Base-by-base conservation (phyloP, 352 stramenopile genomes). In the Pythium oligandrum region DNA sequence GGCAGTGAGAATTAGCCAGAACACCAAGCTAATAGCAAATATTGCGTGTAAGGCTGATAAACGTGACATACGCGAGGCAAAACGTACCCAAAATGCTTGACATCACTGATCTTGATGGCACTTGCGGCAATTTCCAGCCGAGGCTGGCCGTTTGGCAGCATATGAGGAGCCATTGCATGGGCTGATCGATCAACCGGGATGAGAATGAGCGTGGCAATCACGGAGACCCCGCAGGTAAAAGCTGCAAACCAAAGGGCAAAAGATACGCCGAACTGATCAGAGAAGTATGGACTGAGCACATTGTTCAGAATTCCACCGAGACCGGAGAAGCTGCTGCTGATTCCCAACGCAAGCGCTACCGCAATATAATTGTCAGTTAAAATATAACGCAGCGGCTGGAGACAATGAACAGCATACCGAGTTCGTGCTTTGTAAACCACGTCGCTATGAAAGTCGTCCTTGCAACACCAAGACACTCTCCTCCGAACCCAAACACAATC, bases 231-330 rank as follows among this genome's bases (percentile, higher is more conserved):
- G 35, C 78, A 88, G 3, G 90, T 61, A 6, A 76, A 32, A 2
- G 69, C 68, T 11, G 75, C 78, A 30, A 95, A 51, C 70, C 77
- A 95, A 2, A 96, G 70, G 7, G 87, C 68, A n/a, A 59, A 63
- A 7, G 67, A 69, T 6, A 89, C 68, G 5, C 66, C 57, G 40
- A 73, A 78, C 48, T 47, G 43, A 32, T 87, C 61, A 3, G 86
- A 85, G 12, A 96, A 63, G n/a, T 66, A 71, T 4, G 81, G 76
- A 55, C 70, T 89, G 4, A 88, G 39, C 8, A 81, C 47, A 54
- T 90, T 86, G 65, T 96, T 96, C 43, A 92, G 61, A 32, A 95
- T 88, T 47, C 63, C 83, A 17, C 81, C 88, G 4, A 95, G 59
- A 6, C 83, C 64, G 0, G 66, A 66, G 31, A 96, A 69, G 39